A percentile compares a stretch with the other conserved stretches of the same genome.
phyloP scores from a whole-genome alignment of 2,329 filamentous ascomycete genomes.

The Aspergillus sojae region DNA sequence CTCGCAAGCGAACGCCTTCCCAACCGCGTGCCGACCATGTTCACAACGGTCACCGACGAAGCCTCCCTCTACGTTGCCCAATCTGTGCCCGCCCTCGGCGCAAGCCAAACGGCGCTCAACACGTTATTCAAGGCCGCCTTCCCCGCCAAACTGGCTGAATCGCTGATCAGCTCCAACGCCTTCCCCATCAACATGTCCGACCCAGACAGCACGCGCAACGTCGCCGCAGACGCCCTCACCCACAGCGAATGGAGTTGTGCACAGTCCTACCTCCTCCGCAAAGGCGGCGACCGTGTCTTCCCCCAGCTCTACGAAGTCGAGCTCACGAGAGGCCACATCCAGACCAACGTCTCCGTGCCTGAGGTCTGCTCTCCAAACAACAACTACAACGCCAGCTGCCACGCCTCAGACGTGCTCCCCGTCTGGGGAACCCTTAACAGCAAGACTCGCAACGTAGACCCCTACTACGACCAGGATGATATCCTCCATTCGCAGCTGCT shows the following conservation, averaged over 20 bases:
- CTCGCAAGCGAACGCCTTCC: conserved; percentile 23
- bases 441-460: conserved; percentile 26
- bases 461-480: conserved; percentile 25
- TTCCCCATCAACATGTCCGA: conserved; percentile 19
- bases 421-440: conserved; percentile 31
- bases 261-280: conserved; percentile 18
- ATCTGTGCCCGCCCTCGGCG: conserved; percentile 15
- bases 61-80: conserved; percentile 21
- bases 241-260: conserved; percentile 25
- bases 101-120: conserved; percentile 14
- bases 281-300: conserved; percentile 12
- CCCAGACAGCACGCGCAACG: conserved; percentile 23
- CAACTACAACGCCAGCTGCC: conserved; percentile 31
- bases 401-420: conserved; percentile 29
- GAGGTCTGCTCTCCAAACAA: conserved; percentile 28
- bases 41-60: conserved; percentile 31
- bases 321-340: conserved; percentile 27
- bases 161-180: conserved; percentile 16
- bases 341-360: conserved; percentile 18
- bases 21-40: conserved; percentile 30
- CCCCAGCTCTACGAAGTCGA: conserved; percentile 25
- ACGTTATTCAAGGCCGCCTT: conserved; percentile 19
- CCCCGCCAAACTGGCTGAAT: conserved; percentile 17
- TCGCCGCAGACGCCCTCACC: conserved; percentile 16
- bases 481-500: conserved; percentile 27